Percentiles rank a stretch among this genome's conserved stretches.
phyloP scores from a whole-genome alignment of 2,329 filamentous ascomycete species.

The Aspergillus sergii region DNA sequence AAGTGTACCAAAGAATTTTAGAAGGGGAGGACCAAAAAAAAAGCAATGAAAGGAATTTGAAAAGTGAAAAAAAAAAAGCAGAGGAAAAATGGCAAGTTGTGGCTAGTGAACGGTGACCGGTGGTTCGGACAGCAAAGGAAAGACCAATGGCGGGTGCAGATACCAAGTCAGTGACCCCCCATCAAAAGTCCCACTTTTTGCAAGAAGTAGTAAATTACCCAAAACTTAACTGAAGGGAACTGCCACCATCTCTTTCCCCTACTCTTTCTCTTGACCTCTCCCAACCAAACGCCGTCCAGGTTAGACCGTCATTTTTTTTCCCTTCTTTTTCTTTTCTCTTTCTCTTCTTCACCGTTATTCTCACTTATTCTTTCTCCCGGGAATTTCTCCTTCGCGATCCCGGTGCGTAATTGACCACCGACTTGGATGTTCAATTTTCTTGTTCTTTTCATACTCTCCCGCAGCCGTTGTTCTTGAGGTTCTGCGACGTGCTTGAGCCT shows the following conservation, averaged over 20 bases:
- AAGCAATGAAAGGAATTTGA: not conserved
- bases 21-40: not conserved
- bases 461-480: slow-evolving; percentile 13
- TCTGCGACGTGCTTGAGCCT: slow-evolving; percentile 27
- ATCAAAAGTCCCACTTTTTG: slow-evolving; percentile 11
- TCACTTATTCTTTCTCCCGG: slow-evolving; percentile 2
- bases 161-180: slow-evolving; percentile 5
- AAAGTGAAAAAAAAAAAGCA: not conserved
- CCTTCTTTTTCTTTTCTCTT: slow-evolving; percentile 13
- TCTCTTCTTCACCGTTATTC: slow-evolving; percentile 15
- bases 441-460: slow-evolving; percentile 4
- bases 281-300: slow-evolving; percentile 3
- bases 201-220: slow-evolving; percentile 8
- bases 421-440: slow-evolving; percentile 8
- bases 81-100: slow-evolving; percentile 6
- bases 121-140: not conserved
- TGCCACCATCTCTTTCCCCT: slow-evolving; percentile 5
- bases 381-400: not conserved
- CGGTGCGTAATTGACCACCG: not conserved
- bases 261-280: slow-evolving; percentile 11
- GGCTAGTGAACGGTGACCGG: slow-evolving; percentile 2
- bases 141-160: not conserved
- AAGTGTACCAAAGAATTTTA: not conserved
- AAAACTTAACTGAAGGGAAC: slow-evolving; percentile 9
- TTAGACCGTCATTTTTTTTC: slow-evolving; percentile 3